Evolutionary conservation across 805 yeast genomes (phyloP).

Genomic region (Ogataea pilisensis): DNA sequence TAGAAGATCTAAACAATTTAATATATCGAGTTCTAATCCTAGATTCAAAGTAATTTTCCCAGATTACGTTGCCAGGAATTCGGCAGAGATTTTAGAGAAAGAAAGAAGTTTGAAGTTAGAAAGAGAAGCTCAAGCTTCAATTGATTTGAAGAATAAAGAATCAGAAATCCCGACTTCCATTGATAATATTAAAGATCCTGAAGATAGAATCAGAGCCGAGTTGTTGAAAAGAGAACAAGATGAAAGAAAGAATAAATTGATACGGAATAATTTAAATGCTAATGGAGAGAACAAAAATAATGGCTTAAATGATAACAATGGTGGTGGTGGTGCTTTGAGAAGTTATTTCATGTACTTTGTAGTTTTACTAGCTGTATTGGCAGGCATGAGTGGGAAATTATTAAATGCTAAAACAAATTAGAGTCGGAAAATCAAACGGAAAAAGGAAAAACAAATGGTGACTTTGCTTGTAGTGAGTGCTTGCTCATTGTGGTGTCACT

Average conservation of each 20-base stretch:
- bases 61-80: slow-evolving; percentile 51
- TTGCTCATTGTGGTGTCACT: no score
- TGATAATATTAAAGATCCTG: slow-evolving; percentile 53
- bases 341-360: slow-evolving; percentile 11
- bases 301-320: neutral
- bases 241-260: neutral
- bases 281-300: slow-evolving; percentile 3
- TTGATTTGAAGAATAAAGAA: slow-evolving; percentile 4
- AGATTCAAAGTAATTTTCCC: slow-evolving; percentile 63
- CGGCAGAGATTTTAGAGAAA: slow-evolving; percentile 26
- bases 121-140: slow-evolving; percentile 8
- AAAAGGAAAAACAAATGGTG: no score
- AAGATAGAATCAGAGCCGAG: slow-evolving; percentile 58
- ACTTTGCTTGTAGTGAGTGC: no score
- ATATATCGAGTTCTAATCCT: slow-evolving; percentile 44
- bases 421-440: no score
- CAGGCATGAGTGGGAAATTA: slow-evolving; percentile 14
- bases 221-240: slow-evolving; percentile 11
- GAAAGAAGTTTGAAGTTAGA: slow-evolving; percentile 8
- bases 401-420: slow-evolving; percentile 4
- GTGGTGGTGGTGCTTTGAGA: slow-evolving; percentile 1
- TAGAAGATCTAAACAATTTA: slow-evolving; percentile 54
- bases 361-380: slow-evolving; percentile 14
- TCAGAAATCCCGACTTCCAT: slow-evolving; percentile 28
- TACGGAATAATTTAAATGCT: neutral